A percentile compares a stretch with the other conserved stretches of the same genome.
Conservation (phyloP, 2,329 filamentous ascomycete species). For the Fusarium tricinctum region DNA sequence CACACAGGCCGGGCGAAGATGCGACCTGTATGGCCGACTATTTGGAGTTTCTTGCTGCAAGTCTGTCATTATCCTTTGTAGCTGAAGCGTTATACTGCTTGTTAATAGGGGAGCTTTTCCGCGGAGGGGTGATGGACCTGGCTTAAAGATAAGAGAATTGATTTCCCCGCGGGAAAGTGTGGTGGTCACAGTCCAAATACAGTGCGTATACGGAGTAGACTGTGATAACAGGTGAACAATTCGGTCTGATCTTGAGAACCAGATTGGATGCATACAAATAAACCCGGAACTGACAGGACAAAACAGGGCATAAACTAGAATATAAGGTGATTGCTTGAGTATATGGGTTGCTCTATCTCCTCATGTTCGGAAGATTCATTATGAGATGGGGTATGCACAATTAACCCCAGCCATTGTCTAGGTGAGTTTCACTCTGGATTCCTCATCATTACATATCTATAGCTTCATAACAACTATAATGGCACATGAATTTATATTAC, state of each 20-base stretch:
- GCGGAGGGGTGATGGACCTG: conserved; percentile 1
- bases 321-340: no score
- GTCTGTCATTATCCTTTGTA: not conserved
- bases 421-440: no score
- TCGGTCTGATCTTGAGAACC: no score
- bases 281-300: no score
- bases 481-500: no score
- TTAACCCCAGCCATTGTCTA: no score
- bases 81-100: not conserved
- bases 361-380: no score
- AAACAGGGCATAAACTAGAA: no score
- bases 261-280: no score
- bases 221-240: conserved; percentile 1
- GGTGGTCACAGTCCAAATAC: not conserved
- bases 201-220: not conserved
- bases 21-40: conserved; percentile 69
- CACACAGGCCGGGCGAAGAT: conserved; percentile 72
- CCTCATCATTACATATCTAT: no score
- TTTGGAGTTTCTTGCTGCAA: conserved; percentile 25
- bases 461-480: not conserved
- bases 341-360: no score
- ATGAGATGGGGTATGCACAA: no score
- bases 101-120: not conserved
- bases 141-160: not conserved
- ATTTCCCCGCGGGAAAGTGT: conserved; percentile 4